Base-by-base conservation (phyloP, 2,329 filamentous ascomycete genomes). In the Cercospora canescens region DNA sequence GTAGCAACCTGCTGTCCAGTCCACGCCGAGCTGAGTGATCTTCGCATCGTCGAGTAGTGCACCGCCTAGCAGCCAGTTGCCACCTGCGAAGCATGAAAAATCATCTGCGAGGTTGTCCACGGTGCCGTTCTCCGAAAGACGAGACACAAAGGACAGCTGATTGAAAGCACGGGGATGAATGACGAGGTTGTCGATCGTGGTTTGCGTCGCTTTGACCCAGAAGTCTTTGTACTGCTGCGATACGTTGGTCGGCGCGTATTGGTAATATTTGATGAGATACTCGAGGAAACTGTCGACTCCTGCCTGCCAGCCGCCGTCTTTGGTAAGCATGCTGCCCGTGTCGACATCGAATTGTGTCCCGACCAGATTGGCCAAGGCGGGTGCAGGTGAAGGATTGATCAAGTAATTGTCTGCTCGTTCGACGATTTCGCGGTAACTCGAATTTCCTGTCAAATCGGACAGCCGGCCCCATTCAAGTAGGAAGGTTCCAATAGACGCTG, bases 241-340 rank as follows among this genome's bases (percentile, higher is more conserved):
- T 3, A 69, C 68, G 14, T 71, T 66, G 0, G 60, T 58, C 2
- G 72, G 71, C 28, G 76, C 70, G 66, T 78, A 76, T 37, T 74
- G 71, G 60, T 75, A 76, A 64, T 72, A 73, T 61, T 78, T 78
- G 63, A 77, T 71, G 4, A 77, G 69, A 54, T 78, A 77, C 52
- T 78, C 74, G 61, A 76, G 74, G n/a, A 72, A 73, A 4, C 69
- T 73, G 61, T 77, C 76, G 39, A 75, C 73, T 16, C 76, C 71
- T 8, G 70, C 71, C 18, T 72, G 73, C 75, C 76, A 78, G 16
- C 76, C 75, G 39, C 74, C 76, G 56, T 75, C 70, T 11, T 67
- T 66, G n/a, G 74, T 73, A 1, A 74, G 39, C 35, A 77, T 74
- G 8, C 72, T 39, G 7, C 72, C 72, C 1, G 68, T 72, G 32